Evolutionary conservation across 78 protist species (phyloP).

Genomic region (Emiliania huxleyi): DNA sequence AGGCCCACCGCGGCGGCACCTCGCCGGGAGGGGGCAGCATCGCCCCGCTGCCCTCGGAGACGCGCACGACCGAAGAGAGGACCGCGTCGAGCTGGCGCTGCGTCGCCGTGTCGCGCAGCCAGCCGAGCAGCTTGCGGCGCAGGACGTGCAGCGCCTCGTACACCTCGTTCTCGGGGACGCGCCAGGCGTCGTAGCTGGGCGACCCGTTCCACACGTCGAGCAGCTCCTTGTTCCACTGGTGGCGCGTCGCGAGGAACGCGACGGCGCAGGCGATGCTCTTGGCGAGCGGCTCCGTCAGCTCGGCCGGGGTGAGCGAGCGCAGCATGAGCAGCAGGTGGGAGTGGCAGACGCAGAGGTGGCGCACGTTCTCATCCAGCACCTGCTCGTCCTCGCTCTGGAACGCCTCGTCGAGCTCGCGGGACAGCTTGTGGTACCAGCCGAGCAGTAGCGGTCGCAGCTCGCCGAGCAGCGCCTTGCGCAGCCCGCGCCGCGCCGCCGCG

Average conservation of each 20-base stretch:
- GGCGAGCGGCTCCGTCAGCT: neutral
- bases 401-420: neutral
- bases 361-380: neutral
- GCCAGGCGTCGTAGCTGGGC: neutral
- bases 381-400: neutral
- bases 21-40: neutral
- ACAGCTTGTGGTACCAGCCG: neutral
- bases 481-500: neutral
- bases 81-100: conserved; percentile 25
- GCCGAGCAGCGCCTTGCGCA: neutral
- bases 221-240: conserved; percentile 44
- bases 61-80: conserved; percentile 8
- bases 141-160: conserved; percentile 22
- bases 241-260: conserved; percentile 46
- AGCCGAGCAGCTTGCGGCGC: conserved; percentile 47
- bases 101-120: neutral
- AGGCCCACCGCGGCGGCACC: conserved; percentile 16
- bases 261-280: neutral
- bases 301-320: neutral
- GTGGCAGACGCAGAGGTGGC: neutral
- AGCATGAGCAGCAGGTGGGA: conserved; percentile 1
- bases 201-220: neutral
- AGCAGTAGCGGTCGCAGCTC: neutral
- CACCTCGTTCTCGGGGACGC: conserved; percentile 54
- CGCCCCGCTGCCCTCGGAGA: conserved; percentile 2